phyloP scores from a whole-genome alignment of 202 grass and related monocot genomes.

The Carex arenaria region DNA sequence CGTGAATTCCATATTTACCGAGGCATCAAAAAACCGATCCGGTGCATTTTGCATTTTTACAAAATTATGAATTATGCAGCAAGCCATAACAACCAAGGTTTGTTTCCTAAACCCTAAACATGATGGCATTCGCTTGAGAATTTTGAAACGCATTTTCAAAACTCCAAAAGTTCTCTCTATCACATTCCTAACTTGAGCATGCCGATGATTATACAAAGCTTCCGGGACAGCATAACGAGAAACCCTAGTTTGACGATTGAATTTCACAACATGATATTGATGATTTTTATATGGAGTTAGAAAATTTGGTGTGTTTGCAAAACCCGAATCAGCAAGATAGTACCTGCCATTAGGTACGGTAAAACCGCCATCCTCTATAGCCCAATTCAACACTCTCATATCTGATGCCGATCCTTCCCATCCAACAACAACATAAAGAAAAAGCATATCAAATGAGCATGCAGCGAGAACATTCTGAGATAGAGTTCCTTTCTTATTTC shows the following conservation, averaged over 20 bases:
- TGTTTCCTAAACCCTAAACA: too few species aligned
- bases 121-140: too few species aligned
- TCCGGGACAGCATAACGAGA: neutral
- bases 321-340: neutral
- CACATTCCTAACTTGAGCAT: too few species aligned
- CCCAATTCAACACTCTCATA: neutral
- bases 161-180: too few species aligned
- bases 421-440: neutral
- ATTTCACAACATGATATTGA: neutral
- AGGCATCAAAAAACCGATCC: too few species aligned
- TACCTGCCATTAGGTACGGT: neutral
- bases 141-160: too few species aligned
- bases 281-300: neutral
- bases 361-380: neutral
- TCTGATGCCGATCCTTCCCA: slow-evolving; percentile 2
- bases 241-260: neutral
- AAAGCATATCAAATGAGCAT: neutral
- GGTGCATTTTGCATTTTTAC: too few species aligned
- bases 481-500: neutral
- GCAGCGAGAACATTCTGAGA: neutral
- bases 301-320: neutral
- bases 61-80: too few species aligned
- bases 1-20: too few species aligned
- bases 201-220: neutral
- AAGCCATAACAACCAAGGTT: too few species aligned